Evolutionary conservation across 495 filamentous ascomycete genomes (phyloP).

Genomic region (Neurospora terricola): DNA sequence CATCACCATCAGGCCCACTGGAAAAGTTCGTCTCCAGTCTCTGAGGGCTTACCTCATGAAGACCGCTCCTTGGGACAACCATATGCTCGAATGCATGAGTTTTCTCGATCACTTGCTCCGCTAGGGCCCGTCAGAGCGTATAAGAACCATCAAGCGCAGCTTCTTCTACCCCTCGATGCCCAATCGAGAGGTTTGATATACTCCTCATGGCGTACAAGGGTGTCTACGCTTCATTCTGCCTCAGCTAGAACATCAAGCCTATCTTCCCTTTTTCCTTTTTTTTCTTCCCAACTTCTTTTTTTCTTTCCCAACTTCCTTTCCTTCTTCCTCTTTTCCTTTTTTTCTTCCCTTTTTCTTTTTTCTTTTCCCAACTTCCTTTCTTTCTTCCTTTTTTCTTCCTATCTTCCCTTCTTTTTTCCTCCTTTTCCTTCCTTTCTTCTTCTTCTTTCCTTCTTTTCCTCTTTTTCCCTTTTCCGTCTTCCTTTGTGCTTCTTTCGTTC

Average conservation of each 20-base stretch:
- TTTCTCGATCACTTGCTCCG: constrained; percentile 87
- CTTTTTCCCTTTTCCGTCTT: no score
- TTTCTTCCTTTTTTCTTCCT: no score
- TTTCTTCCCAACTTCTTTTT: no score
- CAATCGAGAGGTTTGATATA: background rate
- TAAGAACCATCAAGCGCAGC: constrained; percentile 60
- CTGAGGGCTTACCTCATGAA: constrained; percentile 56
- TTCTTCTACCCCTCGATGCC: constrained; percentile 53
- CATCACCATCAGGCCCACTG: constrained; percentile 49
- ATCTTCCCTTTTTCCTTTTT: no score
- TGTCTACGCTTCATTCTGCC: background rate
- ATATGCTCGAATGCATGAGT: constrained; percentile 69
- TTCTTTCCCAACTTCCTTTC: no score
- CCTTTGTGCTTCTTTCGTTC: no score
- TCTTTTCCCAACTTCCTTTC: no score
- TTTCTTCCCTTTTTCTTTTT: no score
- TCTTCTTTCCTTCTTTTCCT: no score
- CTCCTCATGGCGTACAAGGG: background rate
- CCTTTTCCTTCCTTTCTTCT: no score
- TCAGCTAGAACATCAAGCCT: constrained; percentile 69
- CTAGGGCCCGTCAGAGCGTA: constrained; percentile 54
- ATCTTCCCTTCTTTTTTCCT: no score
- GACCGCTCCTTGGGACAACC: constrained; percentile 45
- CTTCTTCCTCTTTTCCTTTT: no score
- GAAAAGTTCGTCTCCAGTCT: constrained; percentile 50